These are phyloP conservation scores for Phytopythium sindhum DNA, from an alignment of 352 stramenopile species.

Conservation along the genomic window DNA sequence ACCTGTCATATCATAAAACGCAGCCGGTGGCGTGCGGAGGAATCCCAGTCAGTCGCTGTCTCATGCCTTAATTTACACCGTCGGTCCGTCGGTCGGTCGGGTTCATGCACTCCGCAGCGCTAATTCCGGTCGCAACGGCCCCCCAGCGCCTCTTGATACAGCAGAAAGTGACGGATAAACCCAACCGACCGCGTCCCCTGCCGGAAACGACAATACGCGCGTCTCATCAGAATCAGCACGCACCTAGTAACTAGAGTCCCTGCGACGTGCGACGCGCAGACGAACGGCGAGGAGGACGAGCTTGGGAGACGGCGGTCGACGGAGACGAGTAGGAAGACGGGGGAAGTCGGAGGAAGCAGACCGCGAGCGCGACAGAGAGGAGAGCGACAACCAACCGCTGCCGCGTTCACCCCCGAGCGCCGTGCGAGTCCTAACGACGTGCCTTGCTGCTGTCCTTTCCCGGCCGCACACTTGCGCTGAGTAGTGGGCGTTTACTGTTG, in stretches of 20 bases:
- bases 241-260: not conserved
- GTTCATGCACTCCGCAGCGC: not conserved
- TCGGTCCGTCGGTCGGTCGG: not conserved
- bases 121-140: not conserved
- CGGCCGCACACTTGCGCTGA: not conserved
- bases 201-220: too few species aligned
- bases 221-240: not conserved
- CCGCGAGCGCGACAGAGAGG: constrained; percentile 4
- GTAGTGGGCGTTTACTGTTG: constrained; percentile 1
- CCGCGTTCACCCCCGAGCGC: constrained; percentile 12
- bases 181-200: too few species aligned
- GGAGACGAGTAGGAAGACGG: not conserved
- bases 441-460: not conserved
- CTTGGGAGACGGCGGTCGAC: not conserved
- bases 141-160: not conserved
- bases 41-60: not conserved
- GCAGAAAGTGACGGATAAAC: too few species aligned
- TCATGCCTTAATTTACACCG: not conserved
- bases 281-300: not conserved
- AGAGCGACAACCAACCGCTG: constrained; percentile 36
- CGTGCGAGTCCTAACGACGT: too few species aligned
- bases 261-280: not conserved
- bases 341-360: constrained; percentile 3
- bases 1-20: not conserved
- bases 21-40: not conserved